Evolutionary conservation across 306 rosid species (phyloP).

Genomic region (Fagus sylvatica): DNA sequence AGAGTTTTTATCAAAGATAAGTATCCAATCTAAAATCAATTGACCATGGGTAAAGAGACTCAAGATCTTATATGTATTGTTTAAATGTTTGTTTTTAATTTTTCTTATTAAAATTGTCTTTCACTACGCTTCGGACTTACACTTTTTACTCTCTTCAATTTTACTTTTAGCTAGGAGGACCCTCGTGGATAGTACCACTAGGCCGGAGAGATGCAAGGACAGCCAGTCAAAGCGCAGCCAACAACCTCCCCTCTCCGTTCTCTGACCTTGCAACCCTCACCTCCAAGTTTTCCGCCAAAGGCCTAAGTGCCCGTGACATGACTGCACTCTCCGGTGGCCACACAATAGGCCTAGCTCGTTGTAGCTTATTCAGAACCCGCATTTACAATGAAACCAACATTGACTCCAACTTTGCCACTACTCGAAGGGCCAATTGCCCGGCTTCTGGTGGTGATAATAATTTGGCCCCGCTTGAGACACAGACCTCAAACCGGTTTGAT

Average conservation of each 20-base stretch:
- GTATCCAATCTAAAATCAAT: no score
- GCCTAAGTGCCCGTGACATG: constrained; percentile 48
- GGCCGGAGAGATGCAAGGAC: constrained; percentile 80
- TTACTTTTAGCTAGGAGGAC: constrained; percentile 66
- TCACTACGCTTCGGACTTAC: not conserved
- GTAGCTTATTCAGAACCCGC: constrained; percentile 51
- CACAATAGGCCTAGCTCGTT: constrained; percentile 57
- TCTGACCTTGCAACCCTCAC: constrained; percentile 49
- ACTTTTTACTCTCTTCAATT: not conserved
- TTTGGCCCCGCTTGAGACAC: constrained; percentile 59
- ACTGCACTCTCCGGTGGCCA: constrained; percentile 76
- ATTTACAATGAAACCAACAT: constrained; percentile 74
- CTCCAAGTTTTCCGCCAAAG: constrained; percentile 40
- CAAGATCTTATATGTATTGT: no score
- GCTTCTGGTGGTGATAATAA: constrained; percentile 48
- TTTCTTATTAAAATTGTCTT: not conserved
- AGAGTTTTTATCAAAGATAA: no score
- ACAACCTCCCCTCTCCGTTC: constrained; percentile 58
- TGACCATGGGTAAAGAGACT: no score
- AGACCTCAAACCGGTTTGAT: constrained; percentile 42
- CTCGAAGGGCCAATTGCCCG: constrained; percentile 48
- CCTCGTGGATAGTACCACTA: constrained; percentile 57
- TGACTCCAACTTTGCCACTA: constrained; percentile 46
- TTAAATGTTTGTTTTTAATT: not conserved
- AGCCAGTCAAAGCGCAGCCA: constrained; percentile 63